Evolutionary conservation across 768 basidiomycete species (phyloP).

Genomic region (Collybiopsis luxurians): DNA sequence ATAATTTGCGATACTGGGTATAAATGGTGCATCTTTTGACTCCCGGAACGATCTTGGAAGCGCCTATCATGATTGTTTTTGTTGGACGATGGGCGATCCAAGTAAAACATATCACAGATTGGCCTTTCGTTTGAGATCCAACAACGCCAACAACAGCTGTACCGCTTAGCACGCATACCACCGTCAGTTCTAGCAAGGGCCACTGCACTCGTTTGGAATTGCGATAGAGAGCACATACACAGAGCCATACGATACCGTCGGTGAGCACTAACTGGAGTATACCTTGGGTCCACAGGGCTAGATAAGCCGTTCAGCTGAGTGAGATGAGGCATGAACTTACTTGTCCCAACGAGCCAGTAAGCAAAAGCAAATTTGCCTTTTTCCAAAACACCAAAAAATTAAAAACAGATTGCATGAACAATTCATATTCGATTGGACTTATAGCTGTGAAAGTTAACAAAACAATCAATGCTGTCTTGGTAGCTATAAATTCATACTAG

Average conservation of each 20-base stretch:
- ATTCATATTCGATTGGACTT: neutral
- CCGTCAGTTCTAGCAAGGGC: neutral
- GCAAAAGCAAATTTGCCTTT: neutral
- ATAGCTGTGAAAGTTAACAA: neutral
- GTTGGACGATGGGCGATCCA: neutral
- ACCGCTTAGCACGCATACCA: neutral
- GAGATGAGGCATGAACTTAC: neutral
- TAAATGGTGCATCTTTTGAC: neutral
- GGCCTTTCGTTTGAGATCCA: neutral
- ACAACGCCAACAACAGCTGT: neutral
- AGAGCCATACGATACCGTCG: constrained; percentile 1
- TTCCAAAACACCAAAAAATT: neutral
- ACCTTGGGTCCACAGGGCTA: neutral
- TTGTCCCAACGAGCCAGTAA: constrained; percentile 3
- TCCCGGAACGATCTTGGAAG: neutral
- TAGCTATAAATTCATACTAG: neutral
- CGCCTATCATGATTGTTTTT: neutral
- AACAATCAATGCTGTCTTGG: neutral
- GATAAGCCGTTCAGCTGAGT: no score
- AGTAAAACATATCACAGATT: neutral
- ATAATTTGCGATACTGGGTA: neutral
- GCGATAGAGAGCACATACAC: neutral
- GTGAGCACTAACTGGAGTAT: neutral
- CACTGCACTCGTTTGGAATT: neutral
- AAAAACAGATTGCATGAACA: neutral